Evolutionary conservation across 2,329 filamentous ascomycete species (phyloP).

Genomic region (Cercospora sesami): DNA sequence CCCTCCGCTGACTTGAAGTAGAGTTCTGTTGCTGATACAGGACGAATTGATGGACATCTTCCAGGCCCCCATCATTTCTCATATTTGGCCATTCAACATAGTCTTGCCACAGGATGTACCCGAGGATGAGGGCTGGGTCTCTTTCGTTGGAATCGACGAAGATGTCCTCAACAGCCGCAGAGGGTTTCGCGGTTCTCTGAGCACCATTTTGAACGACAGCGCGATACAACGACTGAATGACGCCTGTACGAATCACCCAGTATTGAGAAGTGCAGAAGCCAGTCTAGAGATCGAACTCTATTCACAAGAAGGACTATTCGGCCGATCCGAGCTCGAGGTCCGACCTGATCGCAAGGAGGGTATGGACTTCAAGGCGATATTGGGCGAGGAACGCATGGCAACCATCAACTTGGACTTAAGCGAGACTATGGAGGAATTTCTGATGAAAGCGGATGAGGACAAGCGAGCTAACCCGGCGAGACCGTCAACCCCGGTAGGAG

Average conservation of each 20-base stretch:
- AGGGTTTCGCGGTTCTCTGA: not conserved
- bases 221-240: not conserved
- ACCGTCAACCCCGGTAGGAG: not conserved
- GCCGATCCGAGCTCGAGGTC: not conserved
- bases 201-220: not conserved
- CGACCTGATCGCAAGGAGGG: not conserved
- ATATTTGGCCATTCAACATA: slow-evolving; percentile 6
- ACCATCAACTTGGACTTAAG: slow-evolving; percentile 1
- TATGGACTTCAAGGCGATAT: slow-evolving; percentile 1
- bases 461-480: not conserved
- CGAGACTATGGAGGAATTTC: not conserved
- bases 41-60: not conserved
- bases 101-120: slow-evolving; percentile 1
- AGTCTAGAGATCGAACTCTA: slow-evolving; percentile 1
- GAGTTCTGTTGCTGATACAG: not conserved
- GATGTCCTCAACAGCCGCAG: not conserved
- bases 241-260: not conserved
- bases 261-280: not conserved
- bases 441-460: not conserved
- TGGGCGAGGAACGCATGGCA: slow-evolving; percentile 6
- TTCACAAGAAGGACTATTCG: slow-evolving; percentile 5
- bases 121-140: slow-evolving; percentile 8
- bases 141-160: slow-evolving; percentile 4
- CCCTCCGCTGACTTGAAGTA: not conserved
- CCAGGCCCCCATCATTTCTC: not conserved